Evolutionary conservation across 768 basidiomycete genomes (phyloP), one percentile per base, ranked within the genome.

Genomic region (Mrakia blollopis): DNA sequence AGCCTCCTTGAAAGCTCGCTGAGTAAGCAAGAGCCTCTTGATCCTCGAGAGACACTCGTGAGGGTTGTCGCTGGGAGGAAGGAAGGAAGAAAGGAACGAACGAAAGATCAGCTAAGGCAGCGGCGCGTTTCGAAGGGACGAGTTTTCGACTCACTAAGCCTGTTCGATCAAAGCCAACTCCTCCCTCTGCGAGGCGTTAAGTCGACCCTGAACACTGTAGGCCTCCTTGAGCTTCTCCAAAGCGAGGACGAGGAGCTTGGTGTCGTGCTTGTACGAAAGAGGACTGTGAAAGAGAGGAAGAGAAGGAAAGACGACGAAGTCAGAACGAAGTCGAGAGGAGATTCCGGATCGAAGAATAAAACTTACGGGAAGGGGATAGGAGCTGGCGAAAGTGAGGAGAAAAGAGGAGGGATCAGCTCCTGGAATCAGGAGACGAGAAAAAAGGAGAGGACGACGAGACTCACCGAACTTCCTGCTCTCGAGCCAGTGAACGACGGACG

Each of bases 1-100:
- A 32, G 94, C 86, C 83, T 99, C 97, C 86, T 98, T 98, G 89
- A 99, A 99, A 2, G 95, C 94, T 65, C 97, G 92, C 83, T 99
- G 97, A 0, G 97, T 99, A 61, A 99, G 87, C 21, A 99, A 87
- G 21, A 99, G 86, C 80, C 97, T 92, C 87, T 99, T 99, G 87
- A 99, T 98, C 73, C 97, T 93, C 3, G 96, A 98, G 72, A 99
- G 85, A 90, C 94, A 98, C 87, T 99, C 97, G 84, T 98, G 97
- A 39, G 97, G 97, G 82, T 98, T 98, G 83, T 99, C 97, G 83
- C 74, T 75, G 73, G n/a, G 44, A n/a, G 44, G 28, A 47, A 39
- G 39, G 39, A 52, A 37, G 41, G 62, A 25, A 41, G 62, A 37
- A 8, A 21, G 61, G n/a, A 11, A 47, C n/a, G 39, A 41, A 44